Percentiles rank a stretch among this genome's conserved stretches.
phyloP scores from a whole-genome alignment of 2,329 filamentous ascomycete species.

The Apiospora aurea region DNA sequence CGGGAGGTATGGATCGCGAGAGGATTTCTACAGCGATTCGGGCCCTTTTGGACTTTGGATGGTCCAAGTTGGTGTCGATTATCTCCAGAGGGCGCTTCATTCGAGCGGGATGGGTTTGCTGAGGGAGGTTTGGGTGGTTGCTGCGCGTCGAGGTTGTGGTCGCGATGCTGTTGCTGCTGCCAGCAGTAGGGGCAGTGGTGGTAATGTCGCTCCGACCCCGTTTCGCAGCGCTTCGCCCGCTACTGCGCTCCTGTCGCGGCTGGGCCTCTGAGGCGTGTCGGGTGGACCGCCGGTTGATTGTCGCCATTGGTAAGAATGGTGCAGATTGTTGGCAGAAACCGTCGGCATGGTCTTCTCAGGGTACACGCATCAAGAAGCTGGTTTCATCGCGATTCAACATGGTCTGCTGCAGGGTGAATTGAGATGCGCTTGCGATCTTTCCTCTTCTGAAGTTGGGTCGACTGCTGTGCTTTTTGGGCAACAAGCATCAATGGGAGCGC shows the following conservation, averaged over 20 bases:
- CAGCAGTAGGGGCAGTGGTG: constrained; percentile 13
- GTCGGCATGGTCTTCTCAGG: constrained; percentile 13
- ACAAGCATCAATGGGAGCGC: constrained; percentile 16
- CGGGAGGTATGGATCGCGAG: constrained; percentile 38
- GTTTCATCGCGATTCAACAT: constrained; percentile 21
- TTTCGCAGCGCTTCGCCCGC: constrained; percentile 13
- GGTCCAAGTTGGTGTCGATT: constrained; percentile 53
- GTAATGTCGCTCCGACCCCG: constrained; percentile 15
- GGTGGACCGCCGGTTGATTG: constrained; percentile 23
- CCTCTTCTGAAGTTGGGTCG: constrained; percentile 19
- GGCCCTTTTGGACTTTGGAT: constrained; percentile 55
- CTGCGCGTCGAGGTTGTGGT: constrained; percentile 24
- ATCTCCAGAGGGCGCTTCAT: constrained; percentile 58
- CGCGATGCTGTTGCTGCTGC: constrained; percentile 17
- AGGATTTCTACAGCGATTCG: constrained; percentile 62
- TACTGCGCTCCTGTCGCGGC: constrained; percentile 18
- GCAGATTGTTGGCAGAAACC: constrained; percentile 7
- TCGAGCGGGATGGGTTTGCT: constrained; percentile 43
- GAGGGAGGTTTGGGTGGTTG: constrained; percentile 40
- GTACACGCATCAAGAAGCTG: constrained; percentile 21
- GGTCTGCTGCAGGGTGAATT: constrained; percentile 22
- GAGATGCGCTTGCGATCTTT: constrained; percentile 16
- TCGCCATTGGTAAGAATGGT: constrained; percentile 22
- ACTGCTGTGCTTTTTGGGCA: constrained; percentile 13
- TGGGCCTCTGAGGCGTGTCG: constrained; percentile 9